A percentile compares a stretch with the other conserved stretches of the same genome.
Evolutionary conservation across 805 yeast genomes (phyloP).

Genomic region (Saccharomycopsis fodiens): DNA sequence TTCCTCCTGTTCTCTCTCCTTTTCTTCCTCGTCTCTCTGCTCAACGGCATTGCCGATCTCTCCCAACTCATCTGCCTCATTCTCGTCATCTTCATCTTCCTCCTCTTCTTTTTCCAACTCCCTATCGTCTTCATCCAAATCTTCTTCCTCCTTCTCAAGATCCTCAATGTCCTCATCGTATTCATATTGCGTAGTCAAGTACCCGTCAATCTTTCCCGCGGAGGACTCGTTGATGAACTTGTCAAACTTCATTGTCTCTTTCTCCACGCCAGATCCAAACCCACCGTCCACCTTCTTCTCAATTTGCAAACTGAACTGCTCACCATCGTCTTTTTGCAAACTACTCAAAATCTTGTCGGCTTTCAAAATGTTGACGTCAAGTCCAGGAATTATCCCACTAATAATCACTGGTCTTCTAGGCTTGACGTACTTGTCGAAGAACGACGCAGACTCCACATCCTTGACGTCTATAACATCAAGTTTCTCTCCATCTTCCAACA

Average conservation of each 20-base stretch:
- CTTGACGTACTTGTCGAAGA: constrained; percentile 34
- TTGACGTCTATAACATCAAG: constrained; percentile 22
- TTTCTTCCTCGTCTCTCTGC: constrained; percentile 16
- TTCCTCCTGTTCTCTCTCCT: constrained; percentile 21
- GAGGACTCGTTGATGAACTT: constrained; percentile 39
- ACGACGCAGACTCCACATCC: constrained; percentile 24
- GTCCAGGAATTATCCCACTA: constrained; percentile 30
- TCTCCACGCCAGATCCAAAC: constrained; percentile 55
- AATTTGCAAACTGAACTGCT: constrained; percentile 36
- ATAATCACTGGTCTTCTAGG: constrained; percentile 46
- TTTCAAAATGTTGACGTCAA: constrained; percentile 30
- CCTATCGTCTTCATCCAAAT: constrained; percentile 16
- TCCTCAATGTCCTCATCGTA: constrained; percentile 26
- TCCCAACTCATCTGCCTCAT: constrained; percentile 25
- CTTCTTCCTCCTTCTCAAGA: constrained; percentile 23
- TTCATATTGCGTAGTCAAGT: constrained; percentile 64
- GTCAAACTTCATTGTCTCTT: constrained; percentile 42
- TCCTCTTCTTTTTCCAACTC: constrained; percentile 23
- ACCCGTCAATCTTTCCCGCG: constrained; percentile 39
- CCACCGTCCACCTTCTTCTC: constrained; percentile 55
- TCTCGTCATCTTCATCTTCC: constrained; percentile 39
- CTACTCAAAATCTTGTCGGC: constrained; percentile 31
- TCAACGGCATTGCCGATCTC: constrained; percentile 20
- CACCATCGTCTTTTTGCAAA: constrained; percentile 28
- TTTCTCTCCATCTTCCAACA: constrained; percentile 9